A percentile compares a stretch with the other conserved stretches of the same genome.
Conservation (phyloP, 352 stramenopile genomes). For the Phytophthora fragariaefolia region DNA sequence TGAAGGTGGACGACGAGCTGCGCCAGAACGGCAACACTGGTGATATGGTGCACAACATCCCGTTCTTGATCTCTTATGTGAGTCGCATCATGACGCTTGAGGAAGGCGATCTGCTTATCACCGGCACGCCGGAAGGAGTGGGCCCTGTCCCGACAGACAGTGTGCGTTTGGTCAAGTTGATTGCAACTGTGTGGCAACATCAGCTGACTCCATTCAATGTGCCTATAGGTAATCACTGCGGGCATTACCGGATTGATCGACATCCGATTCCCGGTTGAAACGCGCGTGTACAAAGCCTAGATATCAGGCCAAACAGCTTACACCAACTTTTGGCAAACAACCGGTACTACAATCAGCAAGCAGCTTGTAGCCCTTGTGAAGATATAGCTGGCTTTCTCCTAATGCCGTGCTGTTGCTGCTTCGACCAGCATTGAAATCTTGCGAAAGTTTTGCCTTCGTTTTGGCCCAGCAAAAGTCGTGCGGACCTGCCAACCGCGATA, state of each 20-base stretch:
- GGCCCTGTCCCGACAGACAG: constrained; percentile 64
- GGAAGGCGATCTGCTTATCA: constrained; percentile 87
- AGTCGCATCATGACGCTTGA: constrained; percentile 88
- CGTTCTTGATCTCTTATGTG: constrained; percentile 78
- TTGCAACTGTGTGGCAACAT: constrained; percentile 16
- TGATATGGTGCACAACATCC: constrained; percentile 85
- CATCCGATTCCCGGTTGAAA: constrained; percentile 68
- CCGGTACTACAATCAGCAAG: neutral
- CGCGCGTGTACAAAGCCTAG: constrained; percentile 57
- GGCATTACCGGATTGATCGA: constrained; percentile 78
- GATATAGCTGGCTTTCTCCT: constrained; percentile 8
- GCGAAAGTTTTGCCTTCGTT: constrained; percentile 29
- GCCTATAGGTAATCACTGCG: constrained; percentile 62
- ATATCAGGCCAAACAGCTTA: neutral
- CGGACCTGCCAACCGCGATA: constrained; percentile 72
- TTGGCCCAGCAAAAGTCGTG: constrained; percentile 23
- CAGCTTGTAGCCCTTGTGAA: neutral
- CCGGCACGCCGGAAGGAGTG: constrained; percentile 82
- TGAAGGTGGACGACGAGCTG: constrained; percentile 80
- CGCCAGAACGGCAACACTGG: constrained; percentile 75
- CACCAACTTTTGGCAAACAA: neutral
- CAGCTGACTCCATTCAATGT: constrained; percentile 1
- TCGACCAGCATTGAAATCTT: constrained; percentile 35
- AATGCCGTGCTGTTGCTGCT: constrained; percentile 24
- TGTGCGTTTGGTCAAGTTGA: constrained; percentile 38